Conservation (phyloP, 345 rosid genomes). For the rapeseed (Brassica napus) region DNA sequence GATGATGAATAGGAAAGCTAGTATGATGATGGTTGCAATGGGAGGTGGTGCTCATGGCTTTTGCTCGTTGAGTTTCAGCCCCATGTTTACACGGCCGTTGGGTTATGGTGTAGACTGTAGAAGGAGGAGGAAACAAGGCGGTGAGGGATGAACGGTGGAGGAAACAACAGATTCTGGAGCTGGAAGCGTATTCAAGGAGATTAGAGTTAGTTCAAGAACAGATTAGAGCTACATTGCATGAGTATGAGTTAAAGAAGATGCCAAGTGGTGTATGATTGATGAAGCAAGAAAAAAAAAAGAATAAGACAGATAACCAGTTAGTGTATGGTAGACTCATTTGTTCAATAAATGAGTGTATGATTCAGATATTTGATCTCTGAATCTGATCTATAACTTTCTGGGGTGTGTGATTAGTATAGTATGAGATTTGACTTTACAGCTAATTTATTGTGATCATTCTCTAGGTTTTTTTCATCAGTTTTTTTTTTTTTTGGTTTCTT, state of each 20-base stretch:
- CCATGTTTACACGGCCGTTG: slow-evolving; percentile 31
- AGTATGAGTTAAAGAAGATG: slow-evolving; percentile 49
- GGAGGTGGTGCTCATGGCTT: slow-evolving; percentile 32
- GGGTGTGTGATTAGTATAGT: slow-evolving; percentile 36
- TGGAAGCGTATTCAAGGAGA: slow-evolving; percentile 89
- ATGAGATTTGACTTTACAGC: slow-evolving; percentile 18
- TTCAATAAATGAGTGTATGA: no score
- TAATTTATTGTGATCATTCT: slow-evolving; percentile 33
- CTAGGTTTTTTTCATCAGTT: slow-evolving; percentile 23
- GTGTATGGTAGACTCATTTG: not conserved
- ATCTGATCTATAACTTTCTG: slow-evolving; percentile 22
- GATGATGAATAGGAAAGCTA: slow-evolving; percentile 41
- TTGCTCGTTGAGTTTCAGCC: slow-evolving; percentile 29
- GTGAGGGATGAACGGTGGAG: slow-evolving; percentile 84
- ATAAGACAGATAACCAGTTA: slow-evolving; percentile 23
- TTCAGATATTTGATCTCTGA: slow-evolving; percentile 1
- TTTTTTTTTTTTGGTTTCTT: not conserved
- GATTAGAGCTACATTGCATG: slow-evolving; percentile 65
- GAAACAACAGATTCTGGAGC: slow-evolving; percentile 90
- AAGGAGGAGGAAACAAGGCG: slow-evolving; percentile 43
- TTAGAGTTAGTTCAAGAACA: slow-evolving; percentile 91
- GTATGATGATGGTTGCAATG: slow-evolving; percentile 45
- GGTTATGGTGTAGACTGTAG: slow-evolving; percentile 40
- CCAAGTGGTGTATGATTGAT: slow-evolving; percentile 43
- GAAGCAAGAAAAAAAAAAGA: slow-evolving; percentile 30